A percentile compares a stretch with the other conserved stretches of the same genome.
Conservation (phyloP, 805 yeast species). For the Suhomyces xylopsoci region DNA sequence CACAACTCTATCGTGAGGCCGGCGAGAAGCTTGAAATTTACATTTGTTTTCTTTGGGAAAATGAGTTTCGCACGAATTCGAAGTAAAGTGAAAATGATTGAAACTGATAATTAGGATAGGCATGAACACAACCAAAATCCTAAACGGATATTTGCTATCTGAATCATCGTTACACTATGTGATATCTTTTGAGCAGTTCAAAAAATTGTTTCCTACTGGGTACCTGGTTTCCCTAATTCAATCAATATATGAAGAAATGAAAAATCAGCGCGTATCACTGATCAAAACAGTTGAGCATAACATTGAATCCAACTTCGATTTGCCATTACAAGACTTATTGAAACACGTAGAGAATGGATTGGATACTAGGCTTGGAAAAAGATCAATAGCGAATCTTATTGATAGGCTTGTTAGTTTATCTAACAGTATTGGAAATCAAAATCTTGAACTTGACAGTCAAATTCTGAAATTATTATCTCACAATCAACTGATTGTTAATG, state of each 20-base stretch:
- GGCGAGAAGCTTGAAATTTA: neutral
- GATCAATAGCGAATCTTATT: conserved; percentile 12
- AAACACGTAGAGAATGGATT: conserved; percentile 1
- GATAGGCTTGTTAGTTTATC: conserved; percentile 23
- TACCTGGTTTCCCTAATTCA: conserved; percentile 1
- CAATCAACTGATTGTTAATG: conserved; percentile 14
- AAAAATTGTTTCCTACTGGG: conserved; percentile 12
- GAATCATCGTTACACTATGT: conserved; percentile 16
- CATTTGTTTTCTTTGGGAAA: neutral
- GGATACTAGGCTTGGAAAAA: conserved; percentile 1
- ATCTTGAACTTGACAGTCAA: conserved; percentile 13
- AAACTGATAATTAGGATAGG: neutral
- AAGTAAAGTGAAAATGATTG: neutral
- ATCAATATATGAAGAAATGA: conserved; percentile 13
- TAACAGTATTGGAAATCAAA: conserved; percentile 23
- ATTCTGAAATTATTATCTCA: conserved; percentile 9
- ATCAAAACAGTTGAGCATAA: neutral
- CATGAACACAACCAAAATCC: conserved; percentile 23
- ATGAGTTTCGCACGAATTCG: neutral
- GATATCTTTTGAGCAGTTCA: conserved; percentile 18
- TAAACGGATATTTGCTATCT: conserved; percentile 17
- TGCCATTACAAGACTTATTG: conserved; percentile 18
- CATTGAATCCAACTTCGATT: conserved; percentile 14
- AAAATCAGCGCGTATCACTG: conserved; percentile 9
- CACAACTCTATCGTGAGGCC: neutral